A percentile compares a stretch with the other conserved stretches of the same genome.
phyloP scores from a whole-genome alignment of 306 rosid genomes.

The Crataegus laevigata region DNA sequence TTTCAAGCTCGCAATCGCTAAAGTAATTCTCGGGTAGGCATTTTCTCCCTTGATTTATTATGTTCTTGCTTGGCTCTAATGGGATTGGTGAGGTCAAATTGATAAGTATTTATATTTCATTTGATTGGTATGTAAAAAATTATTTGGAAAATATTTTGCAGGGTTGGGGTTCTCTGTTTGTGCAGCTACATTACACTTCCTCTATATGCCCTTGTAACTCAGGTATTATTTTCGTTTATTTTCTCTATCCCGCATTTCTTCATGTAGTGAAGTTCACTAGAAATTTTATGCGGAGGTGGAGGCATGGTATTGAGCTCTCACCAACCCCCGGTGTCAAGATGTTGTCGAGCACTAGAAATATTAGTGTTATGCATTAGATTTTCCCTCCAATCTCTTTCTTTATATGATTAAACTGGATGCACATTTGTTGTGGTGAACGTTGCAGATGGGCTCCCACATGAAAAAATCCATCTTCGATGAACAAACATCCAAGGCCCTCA shows the following conservation, averaged over 20 bases:
- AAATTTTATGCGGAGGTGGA: not conserved
- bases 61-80: not conserved
- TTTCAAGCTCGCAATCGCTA: constrained; percentile 40
- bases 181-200: constrained; percentile 95
- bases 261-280: not conserved
- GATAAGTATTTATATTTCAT: not conserved
- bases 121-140: not conserved
- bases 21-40: constrained; percentile 65
- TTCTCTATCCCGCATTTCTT: not conserved
- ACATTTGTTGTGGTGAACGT: not conserved
- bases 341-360: not conserved
- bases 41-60: not conserved
- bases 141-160: constrained; percentile 16
- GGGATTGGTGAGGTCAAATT: not conserved
- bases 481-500: constrained; percentile 73
- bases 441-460: constrained; percentile 88
- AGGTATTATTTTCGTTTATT: constrained; percentile 33
- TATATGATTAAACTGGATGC: not conserved
- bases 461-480: constrained; percentile 76
- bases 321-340: not conserved
- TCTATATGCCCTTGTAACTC: constrained; percentile 80
- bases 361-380: not conserved
- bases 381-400: not conserved
- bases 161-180: constrained; percentile 48
- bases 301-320: not conserved